Base-by-base conservation (phyloP, 805 yeast genomes). In the Candida sithepensis region DNA sequence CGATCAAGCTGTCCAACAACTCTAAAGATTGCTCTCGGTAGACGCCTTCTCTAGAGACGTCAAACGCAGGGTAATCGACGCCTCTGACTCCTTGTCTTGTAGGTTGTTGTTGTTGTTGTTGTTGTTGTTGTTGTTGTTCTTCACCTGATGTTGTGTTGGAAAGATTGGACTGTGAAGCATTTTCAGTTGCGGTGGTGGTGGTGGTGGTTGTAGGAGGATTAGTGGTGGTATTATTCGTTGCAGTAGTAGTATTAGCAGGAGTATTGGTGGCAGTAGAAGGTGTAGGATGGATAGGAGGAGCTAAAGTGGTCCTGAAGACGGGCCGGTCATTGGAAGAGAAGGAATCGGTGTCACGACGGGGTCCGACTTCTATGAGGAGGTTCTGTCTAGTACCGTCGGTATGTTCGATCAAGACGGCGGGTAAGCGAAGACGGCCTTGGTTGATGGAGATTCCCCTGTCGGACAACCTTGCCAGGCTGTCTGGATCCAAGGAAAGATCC, bases 41-140 rank as follows among this genome's bases (percentile, higher is more conserved):
- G 4, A 65, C 57, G 4, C 70, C 69, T 10, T 61, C 60, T 26
- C 59, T 49, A 1, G 70, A 61, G 14, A 65, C 69, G 45, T 66
- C 72, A 50, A 67, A 67, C 1, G 69, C 69, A 5, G 72, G 71
- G 44, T 52, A 63, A 44, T 67, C 71, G 14, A 67, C 20, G 1
- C 71, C 70, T 37, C 69, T 56, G n/a, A 61, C 47, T 0, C 64
- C 65, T 39, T 43, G 34, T 44, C 48, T 20, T 36, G 12, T 21
- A 22, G 36, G 42, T 30, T 16, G 28, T 6, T 24, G 28, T 24
- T 24, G 28, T 6, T 24, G 10, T 24, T 24, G 28, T 7, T 24
- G 28, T 24, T 24, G 28, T 7, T 24, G 28, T 10, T n/a, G n/a
- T n/a, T n/a, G n/a, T n/a, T n/a, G n/a, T n/a, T n/a, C n/a, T n/a